phyloP scores from a whole-genome alignment of 2,329 filamentous ascomycete species.

The Sporothrix pseudoabietina region DNA sequence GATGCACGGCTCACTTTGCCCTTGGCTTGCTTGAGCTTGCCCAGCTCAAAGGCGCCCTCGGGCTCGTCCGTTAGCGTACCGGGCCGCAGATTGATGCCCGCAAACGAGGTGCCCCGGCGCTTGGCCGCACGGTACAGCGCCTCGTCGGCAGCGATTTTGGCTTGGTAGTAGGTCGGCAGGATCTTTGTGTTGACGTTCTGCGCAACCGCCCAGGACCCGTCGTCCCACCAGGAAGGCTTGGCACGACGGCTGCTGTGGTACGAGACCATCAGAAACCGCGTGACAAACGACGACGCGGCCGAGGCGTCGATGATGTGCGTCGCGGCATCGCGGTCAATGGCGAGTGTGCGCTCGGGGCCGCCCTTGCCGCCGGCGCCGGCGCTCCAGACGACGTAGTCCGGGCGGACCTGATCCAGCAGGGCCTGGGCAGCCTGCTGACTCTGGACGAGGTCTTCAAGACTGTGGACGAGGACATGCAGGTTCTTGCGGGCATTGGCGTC shows the following conservation, averaged over 20 bases:
- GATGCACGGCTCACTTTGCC: slow-evolving; percentile 57
- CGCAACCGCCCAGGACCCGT: slow-evolving; percentile 50
- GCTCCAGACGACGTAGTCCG: slow-evolving; percentile 69
- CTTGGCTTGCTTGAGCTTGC: slow-evolving; percentile 46
- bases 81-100: slow-evolving; percentile 58
- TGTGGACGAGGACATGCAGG: slow-evolving; percentile 69
- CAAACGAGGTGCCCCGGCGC: slow-evolving; percentile 43
- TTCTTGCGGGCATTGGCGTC: slow-evolving; percentile 53
- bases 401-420: slow-evolving; percentile 62
- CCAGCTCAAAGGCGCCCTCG: slow-evolving; percentile 52
- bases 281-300: slow-evolving; percentile 49
- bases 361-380: slow-evolving; percentile 65
- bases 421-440: slow-evolving; percentile 61
- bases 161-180: slow-evolving; percentile 59
- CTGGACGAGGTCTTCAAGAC: slow-evolving; percentile 67
- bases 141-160: slow-evolving; percentile 64
- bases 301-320: slow-evolving; percentile 64
- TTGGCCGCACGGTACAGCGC: slow-evolving; percentile 53
- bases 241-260: slow-evolving; percentile 58
- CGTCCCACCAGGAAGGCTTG: slow-evolving; percentile 59
- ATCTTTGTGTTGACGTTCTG: slow-evolving; percentile 46
- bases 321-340: slow-evolving; percentile 65
- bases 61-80: slow-evolving; percentile 52
- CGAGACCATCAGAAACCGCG: slow-evolving; percentile 66
- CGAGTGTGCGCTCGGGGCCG: slow-evolving; percentile 48